Percentiles rank a stretch among this genome's conserved stretches.
These are phyloP conservation scores for Colletotrichum sp. DNA, from an alignment of 2,329 filamentous ascomycete genomes.

Conservation along the genomic window DNA sequence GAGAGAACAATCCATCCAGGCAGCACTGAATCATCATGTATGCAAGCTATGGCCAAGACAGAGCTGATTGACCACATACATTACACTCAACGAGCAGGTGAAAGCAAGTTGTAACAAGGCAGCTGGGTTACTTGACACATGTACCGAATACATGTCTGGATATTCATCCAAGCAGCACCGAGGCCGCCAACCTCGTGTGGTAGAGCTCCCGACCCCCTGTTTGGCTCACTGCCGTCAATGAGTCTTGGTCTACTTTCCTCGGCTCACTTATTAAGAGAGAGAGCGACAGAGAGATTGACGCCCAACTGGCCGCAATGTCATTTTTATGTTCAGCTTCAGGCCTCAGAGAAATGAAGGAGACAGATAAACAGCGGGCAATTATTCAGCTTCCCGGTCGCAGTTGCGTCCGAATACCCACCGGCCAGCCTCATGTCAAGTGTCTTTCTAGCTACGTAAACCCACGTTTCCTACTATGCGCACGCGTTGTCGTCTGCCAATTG, in stretches of 20 bases:
- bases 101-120: neutral
- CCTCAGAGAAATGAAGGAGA: neutral
- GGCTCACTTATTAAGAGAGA: neutral
- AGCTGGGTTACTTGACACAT: neutral
- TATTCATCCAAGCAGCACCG: neutral
- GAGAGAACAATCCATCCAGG: neutral
- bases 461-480: constrained; percentile 10
- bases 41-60: neutral
- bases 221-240: neutral
- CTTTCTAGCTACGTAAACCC: neutral
- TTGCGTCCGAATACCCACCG: neutral
- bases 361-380: neutral
- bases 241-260: neutral
- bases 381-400: neutral
- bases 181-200: neutral
- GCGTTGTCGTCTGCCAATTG: neutral
- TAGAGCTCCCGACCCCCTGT: neutral
- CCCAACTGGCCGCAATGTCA: neutral
- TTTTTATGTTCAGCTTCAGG: neutral
- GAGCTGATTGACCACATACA: neutral
- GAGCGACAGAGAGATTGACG: neutral
- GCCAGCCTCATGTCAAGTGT: neutral
- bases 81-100: neutral
- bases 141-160: neutral
- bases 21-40: neutral